Base-by-base conservation (phyloP, 768 basidiomycete genomes). In the Mycena floridula region DNA sequence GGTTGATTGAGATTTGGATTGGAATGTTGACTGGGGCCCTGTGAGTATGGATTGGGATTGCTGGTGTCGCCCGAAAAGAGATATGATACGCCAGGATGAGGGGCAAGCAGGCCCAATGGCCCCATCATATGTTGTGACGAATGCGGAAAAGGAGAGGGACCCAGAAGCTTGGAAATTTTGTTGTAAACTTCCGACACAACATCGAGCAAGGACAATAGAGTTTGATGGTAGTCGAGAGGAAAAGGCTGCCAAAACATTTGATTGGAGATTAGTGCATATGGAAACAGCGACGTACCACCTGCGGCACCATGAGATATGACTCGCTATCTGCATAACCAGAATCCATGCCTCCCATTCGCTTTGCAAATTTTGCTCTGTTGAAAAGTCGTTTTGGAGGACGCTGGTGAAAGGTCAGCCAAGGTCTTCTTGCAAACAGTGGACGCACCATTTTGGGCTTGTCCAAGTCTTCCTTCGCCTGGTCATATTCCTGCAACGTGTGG, bases 151-250 rank as follows among this genome's bases (percentile, higher is more conserved):
- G 84, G 82, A 0, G 88, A 89, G 4, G 89, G 85, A 0, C 89
- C 89, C 20, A 95, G 80, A 42, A 90, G 77, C 56, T 81, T 81
- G 7, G 77, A 77, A 30, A 95, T 85, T 63, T 89, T 91, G 63
- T 87, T 82, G 68, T 94, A 95, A 24, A 89, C 80, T 57, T 92
- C 89, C 15, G 88, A 87, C 30, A 94, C 75, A 39, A 94, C 85
- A 58, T 94, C 92, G 43, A 92, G 81, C 22, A 92, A 79, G 25
- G 91, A 89, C 43, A 91, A 77, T 26, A 93, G 77, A 8, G 87
- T 88, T 64, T 94, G 86, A 52, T 89, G 84, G 58, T 95, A 94
- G 62, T 94, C 91, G 44, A 94, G 61, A 3, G 83, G 69, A 63
- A 93, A 94, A n/a, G 91, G 86, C 90, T 92, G 50, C 13, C 13